Conservation (phyloP, 805 yeast genomes). For the Monosporozyma yasuniensis region DNA sequence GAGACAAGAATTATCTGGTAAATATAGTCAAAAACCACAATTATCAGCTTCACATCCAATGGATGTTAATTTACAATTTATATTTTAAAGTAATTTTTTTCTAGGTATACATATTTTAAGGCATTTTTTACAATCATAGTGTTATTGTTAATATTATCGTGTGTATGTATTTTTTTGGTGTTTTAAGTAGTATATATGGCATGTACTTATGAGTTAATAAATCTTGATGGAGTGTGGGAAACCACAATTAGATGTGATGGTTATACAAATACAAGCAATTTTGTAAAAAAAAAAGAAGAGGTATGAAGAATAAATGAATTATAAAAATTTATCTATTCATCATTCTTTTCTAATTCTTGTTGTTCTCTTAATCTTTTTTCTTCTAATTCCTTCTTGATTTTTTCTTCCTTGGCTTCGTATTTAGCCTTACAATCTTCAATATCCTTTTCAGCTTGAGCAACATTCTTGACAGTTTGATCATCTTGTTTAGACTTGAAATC, state of each 20-base stretch:
- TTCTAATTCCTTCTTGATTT: constrained; percentile 26
- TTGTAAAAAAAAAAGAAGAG: neutral
- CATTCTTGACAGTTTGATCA: constrained; percentile 66
- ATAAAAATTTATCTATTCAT: constrained; percentile 1
- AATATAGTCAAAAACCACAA: constrained; percentile 79
- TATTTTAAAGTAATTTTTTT: constrained; percentile 27
- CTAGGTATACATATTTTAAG: neutral
- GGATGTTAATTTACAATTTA: constrained; percentile 48
- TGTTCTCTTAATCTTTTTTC: constrained; percentile 26
- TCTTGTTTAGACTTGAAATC: constrained; percentile 67
- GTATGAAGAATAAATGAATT: neutral
- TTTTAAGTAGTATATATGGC: too few species aligned
- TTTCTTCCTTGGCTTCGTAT: constrained; percentile 38
- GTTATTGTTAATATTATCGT: neutral
- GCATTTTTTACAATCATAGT: neutral
- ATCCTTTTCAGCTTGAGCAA: constrained; percentile 69
- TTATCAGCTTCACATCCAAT: constrained; percentile 75
- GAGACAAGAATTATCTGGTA: constrained; percentile 51
- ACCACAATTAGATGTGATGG: too few species aligned
- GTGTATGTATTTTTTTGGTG: neutral
- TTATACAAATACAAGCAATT: neutral
- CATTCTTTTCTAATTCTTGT: constrained; percentile 15
- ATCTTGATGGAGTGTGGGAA: neutral
- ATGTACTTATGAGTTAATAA: neutral
- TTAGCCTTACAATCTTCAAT: constrained; percentile 57